Evolutionary conservation across 805 yeast genomes (phyloP).

Genomic region (Yamadazyma phyllophila): DNA sequence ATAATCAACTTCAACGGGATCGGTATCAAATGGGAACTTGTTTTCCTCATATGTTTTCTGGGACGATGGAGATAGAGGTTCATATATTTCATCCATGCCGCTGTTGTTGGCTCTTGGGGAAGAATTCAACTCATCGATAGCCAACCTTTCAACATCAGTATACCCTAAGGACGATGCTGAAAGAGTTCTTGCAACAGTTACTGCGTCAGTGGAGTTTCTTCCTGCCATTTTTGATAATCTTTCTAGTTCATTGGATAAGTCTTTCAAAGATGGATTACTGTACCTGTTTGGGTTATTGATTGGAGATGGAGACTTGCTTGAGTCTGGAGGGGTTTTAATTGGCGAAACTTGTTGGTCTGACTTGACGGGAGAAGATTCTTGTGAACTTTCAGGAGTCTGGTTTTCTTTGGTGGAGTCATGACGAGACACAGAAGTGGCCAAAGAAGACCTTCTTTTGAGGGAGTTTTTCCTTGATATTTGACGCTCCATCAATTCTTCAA

Average conservation of each 20-base stretch:
- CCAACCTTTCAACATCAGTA: conserved; percentile 48
- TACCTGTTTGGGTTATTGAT: conserved; percentile 14
- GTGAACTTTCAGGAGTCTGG: conserved; percentile 4
- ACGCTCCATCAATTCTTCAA: conserved; percentile 48
- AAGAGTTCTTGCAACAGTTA: conserved; percentile 75
- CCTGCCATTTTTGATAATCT: conserved; percentile 75
- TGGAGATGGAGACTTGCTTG: conserved; percentile 2
- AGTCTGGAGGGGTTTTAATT: conserved; percentile 4
- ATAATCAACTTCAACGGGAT: conserved; percentile 8
- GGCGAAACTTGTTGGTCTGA: neutral
- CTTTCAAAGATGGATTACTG: conserved; percentile 63
- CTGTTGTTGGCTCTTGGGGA: conserved; percentile 17
- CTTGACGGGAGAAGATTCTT: conserved; percentile 7
- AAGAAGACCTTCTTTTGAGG: conserved; percentile 23
- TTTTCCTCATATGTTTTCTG: conserved; percentile 13
- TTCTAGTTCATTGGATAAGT: conserved; percentile 72
- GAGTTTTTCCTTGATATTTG: conserved; percentile 26
- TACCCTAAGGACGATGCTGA: conserved; percentile 67
- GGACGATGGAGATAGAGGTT: conserved; percentile 14
- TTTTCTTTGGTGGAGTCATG: conserved; percentile 12
- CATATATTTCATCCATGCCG: conserved; percentile 24
- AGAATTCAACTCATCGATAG: conserved; percentile 31
- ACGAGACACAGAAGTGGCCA: conserved; percentile 18
- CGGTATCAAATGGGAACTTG: conserved; percentile 12
- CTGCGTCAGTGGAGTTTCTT: conserved; percentile 74